Base-by-base conservation (phyloP, 2,329 filamentous ascomycete species). In the Venturia pyrina region DNA sequence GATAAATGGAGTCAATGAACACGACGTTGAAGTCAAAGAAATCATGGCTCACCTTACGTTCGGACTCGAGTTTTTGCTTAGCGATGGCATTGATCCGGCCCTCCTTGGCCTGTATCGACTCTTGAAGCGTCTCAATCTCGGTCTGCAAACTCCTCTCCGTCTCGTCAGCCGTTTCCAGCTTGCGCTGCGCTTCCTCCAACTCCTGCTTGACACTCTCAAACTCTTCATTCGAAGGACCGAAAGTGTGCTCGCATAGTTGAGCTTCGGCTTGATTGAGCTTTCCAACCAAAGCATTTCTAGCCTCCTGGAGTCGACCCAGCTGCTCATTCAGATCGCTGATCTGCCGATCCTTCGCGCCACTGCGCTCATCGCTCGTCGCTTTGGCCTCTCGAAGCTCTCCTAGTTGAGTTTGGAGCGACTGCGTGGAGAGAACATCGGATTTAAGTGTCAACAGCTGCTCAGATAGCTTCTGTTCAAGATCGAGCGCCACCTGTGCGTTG, bases 331-430 rank as follows among this genome's bases (percentile, higher is more conserved):
- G n/a, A 11, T 56, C 11, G 11, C 44, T 21, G 7, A 62, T 59
- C 24, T n/a, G 57, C 7, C 40, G 44, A 28, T 53, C 48, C 17
- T 67, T 61, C n/a, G 40, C 19, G 2, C 28, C 11, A 17, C 44
- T 48, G 1, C 63, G 67, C 32, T 68, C 65, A 17, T 67, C 66
- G n/a, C 65, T 50, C 21, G 41, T 53, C 7, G 65, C 65, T 21
- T 65, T 67, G 17, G n/a, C 17, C n/a, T 57, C 34, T 10, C 44
- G 34, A 1, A 60, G 15, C 15, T 65, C 60, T 19, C 32, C 24
- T 13, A 67, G 5, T 10, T 66, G 28, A 11, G 32, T 41, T 44
- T 62, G 43, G 8, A 66, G 41, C 11, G 37, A n/a, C 19, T 62
- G 40, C 19, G 28, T 62, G 7, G 56, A 62, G 2, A 66, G 10